Evolutionary conservation across 78 protist species (phyloP).

Genomic region (Tieghemostelium lacteum): DNA sequence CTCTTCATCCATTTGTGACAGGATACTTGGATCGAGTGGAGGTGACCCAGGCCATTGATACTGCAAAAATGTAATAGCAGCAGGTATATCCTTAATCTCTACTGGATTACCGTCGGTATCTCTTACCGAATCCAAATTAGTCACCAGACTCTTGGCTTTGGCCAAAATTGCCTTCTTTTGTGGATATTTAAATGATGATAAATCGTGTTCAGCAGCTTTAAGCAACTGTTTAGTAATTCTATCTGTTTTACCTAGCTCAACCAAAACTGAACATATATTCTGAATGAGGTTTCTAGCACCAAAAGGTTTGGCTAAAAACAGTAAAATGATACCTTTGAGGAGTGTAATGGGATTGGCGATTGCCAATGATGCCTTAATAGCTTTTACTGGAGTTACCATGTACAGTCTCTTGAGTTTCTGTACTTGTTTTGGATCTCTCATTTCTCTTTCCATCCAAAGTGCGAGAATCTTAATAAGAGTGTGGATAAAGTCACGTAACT

Average conservation of each 20-base stretch:
- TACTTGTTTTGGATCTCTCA: constrained; percentile 65
- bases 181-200: background rate
- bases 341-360: constrained; percentile 68
- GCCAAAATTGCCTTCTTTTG: background rate
- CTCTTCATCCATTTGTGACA: constrained; percentile 31
- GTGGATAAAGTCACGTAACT: constrained; percentile 1
- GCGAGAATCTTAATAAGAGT: constrained; percentile 38
- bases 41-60: constrained; percentile 72
- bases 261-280: constrained; percentile 54
- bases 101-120: constrained; percentile 19
- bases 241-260: constrained; percentile 51
- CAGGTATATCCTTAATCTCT: constrained; percentile 37
- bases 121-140: background rate
- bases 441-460: constrained; percentile 75
- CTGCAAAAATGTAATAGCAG: constrained; percentile 24
- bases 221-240: background rate
- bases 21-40: constrained; percentile 19
- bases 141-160: constrained; percentile 32
- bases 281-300: constrained; percentile 73
- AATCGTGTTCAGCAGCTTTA: constrained; percentile 23
- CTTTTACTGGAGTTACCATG: constrained; percentile 68
- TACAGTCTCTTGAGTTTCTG: constrained; percentile 48
- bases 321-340: constrained; percentile 40
- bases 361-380: constrained; percentile 43
- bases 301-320: constrained; percentile 77